Conservation (phyloP, 1,139 yeast genomes). For the Scheffersomyces insectosa region DNA sequence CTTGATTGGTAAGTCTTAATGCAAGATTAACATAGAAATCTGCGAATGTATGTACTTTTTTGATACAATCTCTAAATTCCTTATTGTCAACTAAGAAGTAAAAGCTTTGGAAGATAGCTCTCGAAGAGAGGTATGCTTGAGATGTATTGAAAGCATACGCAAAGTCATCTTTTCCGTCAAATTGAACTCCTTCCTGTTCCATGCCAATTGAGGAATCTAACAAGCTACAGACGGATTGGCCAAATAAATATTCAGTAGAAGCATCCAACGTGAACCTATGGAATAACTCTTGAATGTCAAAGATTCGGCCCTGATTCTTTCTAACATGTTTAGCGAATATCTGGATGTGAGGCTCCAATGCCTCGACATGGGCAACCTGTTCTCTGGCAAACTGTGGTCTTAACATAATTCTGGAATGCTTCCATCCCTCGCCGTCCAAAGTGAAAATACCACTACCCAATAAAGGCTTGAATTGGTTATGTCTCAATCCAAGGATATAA, state of each 20-base stretch:
- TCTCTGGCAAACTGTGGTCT: slow-evolving; percentile 61
- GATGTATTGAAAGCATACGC: slow-evolving; percentile 34
- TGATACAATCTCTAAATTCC: slow-evolving; percentile 27
- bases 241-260: slow-evolving; percentile 44
- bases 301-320: slow-evolving; percentile 17
- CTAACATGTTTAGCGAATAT: slow-evolving; percentile 34
- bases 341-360: slow-evolving; percentile 50
- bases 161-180: slow-evolving; percentile 28
- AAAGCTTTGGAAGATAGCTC: slow-evolving; percentile 30
- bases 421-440: slow-evolving; percentile 57
- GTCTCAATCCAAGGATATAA: slow-evolving; percentile 52
- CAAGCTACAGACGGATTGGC: slow-evolving; percentile 32
- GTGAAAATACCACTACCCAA: slow-evolving; percentile 62
- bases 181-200: slow-evolving; percentile 6
- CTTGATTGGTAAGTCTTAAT: slow-evolving; percentile 28
- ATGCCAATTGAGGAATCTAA: slow-evolving; percentile 30
- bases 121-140: slow-evolving; percentile 28
- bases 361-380: slow-evolving; percentile 50
- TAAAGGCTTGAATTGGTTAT: slow-evolving; percentile 40
- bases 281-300: slow-evolving; percentile 41
- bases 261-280: slow-evolving; percentile 42
- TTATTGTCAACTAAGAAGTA: slow-evolving; percentile 28
- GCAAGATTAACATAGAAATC: slow-evolving; percentile 29
- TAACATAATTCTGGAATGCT: slow-evolving; percentile 56
- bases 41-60: slow-evolving; percentile 28